phyloP scores from a whole-genome alignment of 805 yeast species.

The Grigorovia jiainica region DNA sequence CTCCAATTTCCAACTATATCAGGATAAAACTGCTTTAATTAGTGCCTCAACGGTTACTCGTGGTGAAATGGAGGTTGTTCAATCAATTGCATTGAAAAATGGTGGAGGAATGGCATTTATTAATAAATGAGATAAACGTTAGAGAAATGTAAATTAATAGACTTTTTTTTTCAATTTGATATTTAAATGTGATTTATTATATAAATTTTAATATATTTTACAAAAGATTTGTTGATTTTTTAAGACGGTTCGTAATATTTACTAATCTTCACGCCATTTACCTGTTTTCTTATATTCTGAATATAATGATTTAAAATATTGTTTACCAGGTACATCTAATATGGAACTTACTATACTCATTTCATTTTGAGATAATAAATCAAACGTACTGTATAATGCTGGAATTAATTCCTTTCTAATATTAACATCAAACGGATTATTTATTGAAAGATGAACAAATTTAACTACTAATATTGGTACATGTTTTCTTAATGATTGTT shows the following conservation, averaged over 20 bases:
- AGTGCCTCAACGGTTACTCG: too few relatives aligned
- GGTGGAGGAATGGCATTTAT: too few relatives aligned
- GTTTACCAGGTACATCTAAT: conserved; percentile 60
- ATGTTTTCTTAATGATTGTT: conserved; percentile 53
- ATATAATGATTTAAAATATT: conserved; percentile 57
- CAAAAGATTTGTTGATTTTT: too few relatives aligned
- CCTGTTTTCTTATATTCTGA: conserved; percentile 68
- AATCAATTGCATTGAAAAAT: too few relatives aligned
- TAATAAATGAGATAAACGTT: too few relatives aligned
- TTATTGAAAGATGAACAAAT: conserved; percentile 47
- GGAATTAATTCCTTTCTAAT: conserved; percentile 41
- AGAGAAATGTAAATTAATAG: too few relatives aligned
- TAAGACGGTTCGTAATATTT: too few relatives aligned
- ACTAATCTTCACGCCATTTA: conserved; percentile 62
- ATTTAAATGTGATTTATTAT: too few relatives aligned
- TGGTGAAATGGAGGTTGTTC: too few relatives aligned
- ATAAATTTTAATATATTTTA: too few relatives aligned
- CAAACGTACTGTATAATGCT: conserved; percentile 57
- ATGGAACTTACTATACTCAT: conserved; percentile 51
- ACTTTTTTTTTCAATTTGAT: neutral
- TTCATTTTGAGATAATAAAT: conserved; percentile 59
- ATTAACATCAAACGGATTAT: conserved; percentile 36
- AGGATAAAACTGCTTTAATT: too few relatives aligned
- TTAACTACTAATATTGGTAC: conserved; percentile 49
- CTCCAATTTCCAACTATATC: too few relatives aligned